phyloP scores from a whole-genome alignment of 148 eudicot species.

The Spergularia bocconei region DNA sequence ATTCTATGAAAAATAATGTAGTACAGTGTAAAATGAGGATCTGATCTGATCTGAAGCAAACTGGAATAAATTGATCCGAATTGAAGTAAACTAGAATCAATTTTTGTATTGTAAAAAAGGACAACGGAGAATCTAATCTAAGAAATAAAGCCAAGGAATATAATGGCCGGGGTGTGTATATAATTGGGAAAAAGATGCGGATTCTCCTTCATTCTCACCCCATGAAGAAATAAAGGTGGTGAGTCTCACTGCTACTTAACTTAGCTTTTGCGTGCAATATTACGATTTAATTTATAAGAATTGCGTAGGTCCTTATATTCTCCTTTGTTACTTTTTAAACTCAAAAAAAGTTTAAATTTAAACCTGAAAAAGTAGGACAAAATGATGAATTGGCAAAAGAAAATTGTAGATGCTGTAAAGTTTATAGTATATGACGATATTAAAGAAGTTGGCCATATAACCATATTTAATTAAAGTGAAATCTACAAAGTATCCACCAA shows the following conservation, averaged over 20 bases:
- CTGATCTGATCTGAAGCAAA: too few species aligned
- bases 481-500: too few species aligned
- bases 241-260: neutral
- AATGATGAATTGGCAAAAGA: constrained; percentile 17
- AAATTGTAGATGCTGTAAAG: constrained; percentile 22
- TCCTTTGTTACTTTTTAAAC: neutral
- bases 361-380: constrained; percentile 16
- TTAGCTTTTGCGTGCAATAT: constrained; percentile 13
- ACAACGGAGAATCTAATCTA: constrained; percentile 23
- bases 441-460: too few species aligned
- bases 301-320: neutral
- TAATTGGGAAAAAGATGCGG: neutral
- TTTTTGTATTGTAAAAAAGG: neutral
- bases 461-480: too few species aligned
- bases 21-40: too few species aligned
- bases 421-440: neutral
- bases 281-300: neutral
- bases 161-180: constrained; percentile 8
- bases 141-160: constrained; percentile 13
- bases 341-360: neutral
- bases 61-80: too few species aligned
- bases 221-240: too few species aligned
- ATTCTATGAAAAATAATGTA: too few species aligned
- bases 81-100: neutral
- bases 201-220: constrained; percentile 6